Percentiles rank a stretch among this genome's conserved stretches.
Evolutionary conservation across 2,329 filamentous ascomycete genomes (phyloP).

Genomic region (Chaetomiaceae sp.): DNA sequence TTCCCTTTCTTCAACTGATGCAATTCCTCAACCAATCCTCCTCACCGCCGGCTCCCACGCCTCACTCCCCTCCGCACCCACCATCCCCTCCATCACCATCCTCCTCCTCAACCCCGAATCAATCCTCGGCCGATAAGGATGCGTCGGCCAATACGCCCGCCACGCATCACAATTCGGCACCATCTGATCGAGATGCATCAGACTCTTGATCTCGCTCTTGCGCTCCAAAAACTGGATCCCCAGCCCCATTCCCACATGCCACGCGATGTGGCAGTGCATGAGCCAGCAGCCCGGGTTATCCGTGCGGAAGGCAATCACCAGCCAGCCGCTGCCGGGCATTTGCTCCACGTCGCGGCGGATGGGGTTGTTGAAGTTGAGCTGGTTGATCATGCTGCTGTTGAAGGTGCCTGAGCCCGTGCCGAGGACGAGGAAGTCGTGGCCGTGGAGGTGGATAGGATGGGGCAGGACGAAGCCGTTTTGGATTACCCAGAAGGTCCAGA

Average conservation of each 20-base stretch:
- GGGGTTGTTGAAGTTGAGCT: slow-evolving; percentile 38
- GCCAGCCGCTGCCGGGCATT: slow-evolving; percentile 25
- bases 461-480: slow-evolving; percentile 29
- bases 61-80: no score
- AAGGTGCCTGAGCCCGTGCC: background rate
- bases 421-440: slow-evolving; percentile 1
- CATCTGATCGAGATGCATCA: slow-evolving; percentile 14
- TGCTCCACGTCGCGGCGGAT: slow-evolving; percentile 48
- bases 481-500: slow-evolving; percentile 33
- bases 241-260: slow-evolving; percentile 49
- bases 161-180: background rate
- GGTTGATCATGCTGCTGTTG: background rate
- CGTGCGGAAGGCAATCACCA: slow-evolving; percentile 47
- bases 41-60: no score
- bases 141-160: no score
- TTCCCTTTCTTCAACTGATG: no score
- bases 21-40: no score
- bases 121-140: no score
- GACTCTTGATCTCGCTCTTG: slow-evolving; percentile 15
- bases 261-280: slow-evolving; percentile 55
- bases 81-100: no score
- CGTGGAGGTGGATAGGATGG: slow-evolving; percentile 8
- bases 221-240: slow-evolving; percentile 48
- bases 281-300: slow-evolving; percentile 57
- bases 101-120: no score